Evolutionary conservation across 169 alveolate genomes (phyloP).

Genomic region (Plasmodium vivax): DNA sequence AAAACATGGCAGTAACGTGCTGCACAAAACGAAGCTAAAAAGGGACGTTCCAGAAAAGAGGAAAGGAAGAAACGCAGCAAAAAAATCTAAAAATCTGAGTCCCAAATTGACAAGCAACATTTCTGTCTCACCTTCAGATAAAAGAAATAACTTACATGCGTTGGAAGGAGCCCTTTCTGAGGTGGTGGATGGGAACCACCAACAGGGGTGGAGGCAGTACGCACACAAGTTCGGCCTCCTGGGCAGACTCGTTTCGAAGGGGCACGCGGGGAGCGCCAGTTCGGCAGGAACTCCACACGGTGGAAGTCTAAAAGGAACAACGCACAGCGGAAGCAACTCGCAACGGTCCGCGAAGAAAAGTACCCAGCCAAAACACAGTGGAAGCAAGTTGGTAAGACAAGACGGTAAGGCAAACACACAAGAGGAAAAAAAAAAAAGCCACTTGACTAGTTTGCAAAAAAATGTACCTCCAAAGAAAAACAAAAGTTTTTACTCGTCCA

Average conservation of each 20-base stretch:
- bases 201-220: background rate
- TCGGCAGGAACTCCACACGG: constrained; percentile 14
- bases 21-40: constrained; percentile 14
- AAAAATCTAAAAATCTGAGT: background rate
- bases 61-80: constrained; percentile 26
- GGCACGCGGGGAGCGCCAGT: background rate
- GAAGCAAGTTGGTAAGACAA: constrained; percentile 24
- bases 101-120: background rate
- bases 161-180: background rate
- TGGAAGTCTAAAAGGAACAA: constrained; percentile 7
- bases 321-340: constrained; percentile 16
- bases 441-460: background rate
- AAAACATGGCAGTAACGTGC: background rate
- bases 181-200: background rate
- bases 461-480: constrained; percentile 26
- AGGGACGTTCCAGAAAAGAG: constrained; percentile 27
- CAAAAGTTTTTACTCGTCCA: background rate
- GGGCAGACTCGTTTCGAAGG: constrained; percentile 2
- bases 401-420: background rate
- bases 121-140: constrained; percentile 13
- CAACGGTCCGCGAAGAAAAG: background rate
- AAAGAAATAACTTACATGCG: constrained; percentile 12
- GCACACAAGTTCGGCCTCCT: constrained; percentile 21
- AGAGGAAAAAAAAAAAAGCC: constrained; percentile 1
- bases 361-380: background rate